Base-by-base conservation (phyloP, 768 basidiomycete genomes). In the Porphyrellus cyaneotinctus region DNA sequence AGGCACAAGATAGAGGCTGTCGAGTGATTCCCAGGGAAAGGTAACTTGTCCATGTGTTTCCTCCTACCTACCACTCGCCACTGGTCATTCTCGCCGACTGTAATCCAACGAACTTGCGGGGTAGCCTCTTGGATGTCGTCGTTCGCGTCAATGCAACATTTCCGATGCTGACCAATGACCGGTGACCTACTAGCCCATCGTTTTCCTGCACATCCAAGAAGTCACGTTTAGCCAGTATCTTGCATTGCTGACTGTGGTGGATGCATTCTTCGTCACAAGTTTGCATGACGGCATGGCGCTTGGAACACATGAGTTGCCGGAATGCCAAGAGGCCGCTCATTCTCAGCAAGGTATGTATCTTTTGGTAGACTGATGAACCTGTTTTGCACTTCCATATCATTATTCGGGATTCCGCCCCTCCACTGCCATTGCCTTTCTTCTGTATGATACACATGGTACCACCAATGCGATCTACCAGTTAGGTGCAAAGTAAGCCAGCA, bases 201-300 rank as follows among this genome's bases (percentile, higher is more conserved):
- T 92, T 24, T 91, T 93, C 72, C 70, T 93, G 44, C 88, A 91
- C 63, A 91, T 87, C 0, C 84, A 87, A 50, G 91, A 91, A 58
- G 70, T 92, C 51, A 91, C 88, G 18, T 93, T 93, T 66, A 83
- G 78, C 58, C 90, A 92, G 64, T 94, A 94, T 64, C 76, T 94
- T 20, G 91, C 87, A 9, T 72, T 94, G 33, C 70, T 93, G 52
- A 90, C 78, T 11, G 84, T 88, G 7, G 91, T 87, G 4, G 91
- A 93, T 67, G 88, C 87, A 35, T 93, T 94, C 70, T 74, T 92
- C 57, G 85, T 91, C 20, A 88, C 88, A 6, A 88, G 86, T 65
- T 71, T 94, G 68, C 75, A 91, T 3, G 91, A 94, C 67, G 91
- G 91, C 0, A 93, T 94, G 91, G 90, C 90, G 11, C 70, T 92